These are phyloP conservation scores for Zygosaccharomyces sapae DNA, from an alignment of 1,139 yeast genomes.

Conservation along the genomic window DNA sequence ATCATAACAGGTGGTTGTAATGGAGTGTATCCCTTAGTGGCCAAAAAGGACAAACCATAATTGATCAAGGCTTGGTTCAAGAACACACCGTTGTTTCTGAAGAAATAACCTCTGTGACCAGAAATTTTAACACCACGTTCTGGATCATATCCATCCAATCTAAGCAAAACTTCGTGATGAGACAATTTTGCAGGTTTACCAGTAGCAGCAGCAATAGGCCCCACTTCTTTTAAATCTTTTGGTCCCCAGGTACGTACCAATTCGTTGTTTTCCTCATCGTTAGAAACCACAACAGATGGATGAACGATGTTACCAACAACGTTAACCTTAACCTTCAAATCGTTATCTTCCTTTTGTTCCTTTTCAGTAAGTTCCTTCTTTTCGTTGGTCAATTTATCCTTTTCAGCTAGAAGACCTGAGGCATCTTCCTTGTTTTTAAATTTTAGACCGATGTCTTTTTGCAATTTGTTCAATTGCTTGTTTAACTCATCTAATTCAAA, in stretches of 20 bases:
- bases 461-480: conserved; percentile 80
- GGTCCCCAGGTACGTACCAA: conserved; percentile 87
- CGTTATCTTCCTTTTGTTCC: conserved; percentile 78
- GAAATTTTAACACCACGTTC: conserved; percentile 97
- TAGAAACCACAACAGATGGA: conserved; percentile 79
- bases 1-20: conserved; percentile 99
- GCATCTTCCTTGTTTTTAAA: conserved; percentile 96
- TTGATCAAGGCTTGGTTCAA: conserved; percentile 96
- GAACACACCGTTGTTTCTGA: conserved; percentile 93
- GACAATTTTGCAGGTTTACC: conserved; percentile 76
- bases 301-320: conserved; percentile 92
- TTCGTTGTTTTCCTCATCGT: conserved; percentile 87
- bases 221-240: conserved; percentile 51
- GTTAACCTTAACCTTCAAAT: conserved; percentile 74
- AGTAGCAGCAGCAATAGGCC: conserved; percentile 65
- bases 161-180: conserved; percentile 89
- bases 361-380: conserved; percentile 61
- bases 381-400: conserved; percentile 65
- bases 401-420: conserved; percentile 69
- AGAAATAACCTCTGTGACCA: conserved; percentile 98
- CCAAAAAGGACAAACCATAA: conserved; percentile 84
- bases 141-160: conserved; percentile 97
- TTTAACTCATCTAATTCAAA: conserved; percentile 87
- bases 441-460: conserved; percentile 87
- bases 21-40: conserved; percentile 77